Evolutionary conservation across 345 rosid species (phyloP).

Genomic region (Gossypium longicalyx): DNA sequence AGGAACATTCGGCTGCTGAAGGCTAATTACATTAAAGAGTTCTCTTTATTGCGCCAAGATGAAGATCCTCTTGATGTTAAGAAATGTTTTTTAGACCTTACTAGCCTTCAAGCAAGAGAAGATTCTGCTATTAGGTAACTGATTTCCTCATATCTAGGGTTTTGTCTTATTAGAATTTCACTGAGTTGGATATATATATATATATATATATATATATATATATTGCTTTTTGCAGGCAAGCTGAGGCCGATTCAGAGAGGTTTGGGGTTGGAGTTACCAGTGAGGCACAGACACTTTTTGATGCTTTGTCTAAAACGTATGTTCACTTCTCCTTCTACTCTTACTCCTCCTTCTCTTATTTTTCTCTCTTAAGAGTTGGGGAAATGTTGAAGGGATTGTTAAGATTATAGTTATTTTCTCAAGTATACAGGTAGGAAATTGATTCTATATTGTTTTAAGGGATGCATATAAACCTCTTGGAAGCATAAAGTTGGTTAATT

Average conservation of each 20-base stretch:
- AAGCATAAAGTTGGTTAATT: background rate
- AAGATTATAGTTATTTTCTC: background rate
- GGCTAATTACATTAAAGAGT: slow-evolving; percentile 64
- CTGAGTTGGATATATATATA: background rate
- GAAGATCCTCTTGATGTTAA: slow-evolving; percentile 78
- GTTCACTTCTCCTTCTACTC: background rate
- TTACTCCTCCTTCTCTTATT: background rate
- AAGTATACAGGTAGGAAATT: background rate
- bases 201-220: no score
- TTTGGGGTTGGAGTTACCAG: slow-evolving; percentile 88
- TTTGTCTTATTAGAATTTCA: background rate
- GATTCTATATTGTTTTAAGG: background rate
- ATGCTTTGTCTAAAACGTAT: slow-evolving; percentile 93
- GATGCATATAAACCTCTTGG: background rate
- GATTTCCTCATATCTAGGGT: background rate
- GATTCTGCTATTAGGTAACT: slow-evolving; percentile 70
- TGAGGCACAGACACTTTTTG: slow-evolving; percentile 83
- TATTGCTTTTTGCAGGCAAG: slow-evolving; percentile 57
- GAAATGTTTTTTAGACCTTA: slow-evolving; percentile 62
- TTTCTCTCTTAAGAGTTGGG: background rate
- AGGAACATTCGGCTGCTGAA: slow-evolving; percentile 69
- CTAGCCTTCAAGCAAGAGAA: slow-evolving; percentile 63
- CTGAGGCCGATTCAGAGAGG: slow-evolving; percentile 81
- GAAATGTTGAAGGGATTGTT: background rate
- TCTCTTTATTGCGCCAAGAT: slow-evolving; percentile 57